A percentile compares a stretch with the other conserved stretches of the same genome.
Evolutionary conservation across 2,329 filamentous ascomycete genomes (phyloP).

Genomic region (Nemania bipapillata): DNA sequence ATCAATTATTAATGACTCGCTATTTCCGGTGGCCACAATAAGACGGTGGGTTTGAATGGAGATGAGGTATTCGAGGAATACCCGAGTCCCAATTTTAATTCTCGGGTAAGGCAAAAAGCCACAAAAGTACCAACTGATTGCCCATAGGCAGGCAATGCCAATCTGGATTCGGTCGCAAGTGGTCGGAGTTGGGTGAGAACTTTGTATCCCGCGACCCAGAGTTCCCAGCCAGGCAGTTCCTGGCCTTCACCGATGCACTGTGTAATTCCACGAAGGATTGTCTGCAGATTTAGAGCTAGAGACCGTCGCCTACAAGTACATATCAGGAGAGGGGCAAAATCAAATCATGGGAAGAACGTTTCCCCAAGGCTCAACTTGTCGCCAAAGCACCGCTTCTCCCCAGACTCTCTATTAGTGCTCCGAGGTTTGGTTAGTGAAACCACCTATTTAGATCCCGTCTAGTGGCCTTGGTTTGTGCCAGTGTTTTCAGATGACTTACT

Average conservation of each 20-base stretch:
- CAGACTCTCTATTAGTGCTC: background rate
- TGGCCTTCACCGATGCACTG: background rate
- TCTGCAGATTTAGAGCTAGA: conserved; percentile 3
- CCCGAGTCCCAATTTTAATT: conserved; percentile 3
- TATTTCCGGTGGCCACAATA: background rate
- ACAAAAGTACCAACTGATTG: background rate
- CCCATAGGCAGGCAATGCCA: background rate
- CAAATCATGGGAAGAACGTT: conserved; percentile 8
- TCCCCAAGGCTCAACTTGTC: background rate
- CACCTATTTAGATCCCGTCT: background rate
- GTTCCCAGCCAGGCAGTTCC: background rate
- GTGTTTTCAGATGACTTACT: background rate
- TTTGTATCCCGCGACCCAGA: background rate
- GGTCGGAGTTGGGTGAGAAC: conserved; percentile 1
- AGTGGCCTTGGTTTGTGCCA: background rate
- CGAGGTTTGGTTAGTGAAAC: background rate
- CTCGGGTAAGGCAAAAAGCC: background rate
- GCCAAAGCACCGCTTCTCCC: background rate
- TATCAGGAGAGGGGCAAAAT: conserved; percentile 4
- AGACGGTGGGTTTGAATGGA: conserved; percentile 17
- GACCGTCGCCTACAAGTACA: background rate
- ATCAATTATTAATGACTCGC: conserved; percentile 20
- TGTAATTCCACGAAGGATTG: background rate
- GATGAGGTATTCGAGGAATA: conserved; percentile 5
- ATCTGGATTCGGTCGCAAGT: background rate